Evolutionary conservation across 495 filamentous ascomycete species (phyloP).

Genomic region (Talaromyces stipitatus): DNA sequence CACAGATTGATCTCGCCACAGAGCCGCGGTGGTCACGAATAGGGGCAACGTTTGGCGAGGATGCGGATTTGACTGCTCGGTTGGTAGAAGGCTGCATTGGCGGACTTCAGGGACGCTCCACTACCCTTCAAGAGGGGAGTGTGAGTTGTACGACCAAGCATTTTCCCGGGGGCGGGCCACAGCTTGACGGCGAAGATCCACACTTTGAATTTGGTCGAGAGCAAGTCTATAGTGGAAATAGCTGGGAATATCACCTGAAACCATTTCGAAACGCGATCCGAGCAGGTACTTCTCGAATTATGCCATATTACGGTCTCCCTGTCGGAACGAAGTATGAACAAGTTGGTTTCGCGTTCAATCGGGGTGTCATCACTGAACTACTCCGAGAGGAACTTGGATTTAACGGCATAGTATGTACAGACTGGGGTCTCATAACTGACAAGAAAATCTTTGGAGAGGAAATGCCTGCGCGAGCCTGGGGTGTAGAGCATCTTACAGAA

Average conservation of each 20-base stretch:
- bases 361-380: constrained; percentile 24
- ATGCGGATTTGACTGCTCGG: constrained; percentile 17
- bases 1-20: constrained; percentile 28
- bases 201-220: background rate
- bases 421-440: constrained; percentile 21
- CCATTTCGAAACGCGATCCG: background rate
- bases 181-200: background rate
- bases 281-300: background rate
- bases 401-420: constrained; percentile 25
- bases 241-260: background rate
- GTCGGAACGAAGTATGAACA: constrained; percentile 12
- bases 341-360: constrained; percentile 14
- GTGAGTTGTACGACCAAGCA: background rate
- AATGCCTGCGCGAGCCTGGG: background rate
- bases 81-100: background rate
- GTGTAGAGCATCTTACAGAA: background rate
- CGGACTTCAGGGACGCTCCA: background rate
- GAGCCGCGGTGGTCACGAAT: constrained; percentile 30
- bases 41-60: constrained; percentile 18
- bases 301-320: constrained; percentile 6
- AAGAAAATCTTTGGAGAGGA: background rate
- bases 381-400: constrained; percentile 27
- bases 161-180: background rate
- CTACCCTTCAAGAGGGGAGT: background rate
- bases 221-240: background rate